phyloP scores from a whole-genome alignment of 805 yeast species.

The Yarrowia phangngaensis region DNA sequence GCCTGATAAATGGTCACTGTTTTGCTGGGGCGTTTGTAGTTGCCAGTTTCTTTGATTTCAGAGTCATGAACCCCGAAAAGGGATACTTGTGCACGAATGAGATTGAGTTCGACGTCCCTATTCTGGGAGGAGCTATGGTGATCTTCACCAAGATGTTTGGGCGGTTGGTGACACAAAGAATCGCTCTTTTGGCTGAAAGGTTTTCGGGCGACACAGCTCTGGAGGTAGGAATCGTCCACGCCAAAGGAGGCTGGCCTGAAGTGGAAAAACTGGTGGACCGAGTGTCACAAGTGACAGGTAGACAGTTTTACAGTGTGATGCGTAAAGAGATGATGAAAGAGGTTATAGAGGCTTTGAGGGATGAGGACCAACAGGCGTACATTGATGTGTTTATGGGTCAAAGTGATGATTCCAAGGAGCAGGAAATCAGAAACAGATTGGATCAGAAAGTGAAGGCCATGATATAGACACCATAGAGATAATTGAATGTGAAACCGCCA shows the following conservation, averaged over 20 bases:
- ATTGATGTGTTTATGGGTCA: slow-evolving; percentile 1
- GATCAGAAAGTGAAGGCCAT: slow-evolving; percentile 9
- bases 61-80: slow-evolving; percentile 41
- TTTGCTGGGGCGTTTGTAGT: slow-evolving; percentile 44
- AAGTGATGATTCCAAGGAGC: neutral
- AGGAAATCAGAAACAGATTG: slow-evolving; percentile 1
- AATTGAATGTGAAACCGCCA: no score
- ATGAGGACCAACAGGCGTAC: neutral
- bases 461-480: no score
- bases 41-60: slow-evolving; percentile 41
- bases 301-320: slow-evolving; percentile 5
- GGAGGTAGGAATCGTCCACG: slow-evolving; percentile 36
- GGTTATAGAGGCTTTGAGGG: neutral
- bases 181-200: slow-evolving; percentile 39
- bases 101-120: slow-evolving; percentile 41
- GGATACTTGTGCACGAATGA: slow-evolving; percentile 44
- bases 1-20: slow-evolving; percentile 42
- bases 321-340: slow-evolving; percentile 3
- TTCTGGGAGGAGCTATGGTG: slow-evolving; percentile 40
- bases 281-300: slow-evolving; percentile 18
- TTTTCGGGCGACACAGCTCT: slow-evolving; percentile 37
- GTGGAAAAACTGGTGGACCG: slow-evolving; percentile 36
- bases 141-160: slow-evolving; percentile 39
- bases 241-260: slow-evolving; percentile 38
- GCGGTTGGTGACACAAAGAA: slow-evolving; percentile 34